Percentiles rank a stretch among this genome's conserved stretches.
Conservation (phyloP, 805 yeast genomes). For the Yarrowia phangngaensis region DNA sequence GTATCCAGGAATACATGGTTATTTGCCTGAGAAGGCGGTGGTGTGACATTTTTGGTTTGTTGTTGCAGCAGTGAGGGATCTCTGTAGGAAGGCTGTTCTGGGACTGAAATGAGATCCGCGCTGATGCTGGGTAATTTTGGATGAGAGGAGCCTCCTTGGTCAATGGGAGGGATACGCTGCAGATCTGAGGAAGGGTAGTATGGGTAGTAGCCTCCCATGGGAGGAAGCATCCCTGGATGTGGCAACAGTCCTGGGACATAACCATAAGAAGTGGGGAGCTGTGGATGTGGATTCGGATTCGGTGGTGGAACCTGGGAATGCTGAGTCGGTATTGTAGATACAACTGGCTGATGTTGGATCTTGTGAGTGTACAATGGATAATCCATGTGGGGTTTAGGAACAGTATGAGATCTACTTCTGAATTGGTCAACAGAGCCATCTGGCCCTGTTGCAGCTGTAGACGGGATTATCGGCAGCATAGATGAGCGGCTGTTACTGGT, state of each 20-base stretch:
- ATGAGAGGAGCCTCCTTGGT: constrained; percentile 20
- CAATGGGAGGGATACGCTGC: constrained; percentile 19
- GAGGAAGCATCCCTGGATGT: constrained; percentile 9
- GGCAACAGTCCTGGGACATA: constrained; percentile 3
- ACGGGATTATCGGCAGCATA: no score
- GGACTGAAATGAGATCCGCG: not conserved
- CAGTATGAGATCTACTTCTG: no score
- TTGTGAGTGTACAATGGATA: constrained; percentile 1
- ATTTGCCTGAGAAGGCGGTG: no score
- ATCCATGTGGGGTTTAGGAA: no score
- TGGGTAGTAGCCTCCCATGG: constrained; percentile 12
- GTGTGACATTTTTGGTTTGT: no score
- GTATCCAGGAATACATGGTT: no score
- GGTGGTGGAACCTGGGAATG: constrained; percentile 6
- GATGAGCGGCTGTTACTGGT: no score
- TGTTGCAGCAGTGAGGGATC: no score
- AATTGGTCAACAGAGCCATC: no score
- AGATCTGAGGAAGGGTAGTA: constrained; percentile 16
- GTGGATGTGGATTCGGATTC: constrained; percentile 4
- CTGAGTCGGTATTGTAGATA: not conserved
- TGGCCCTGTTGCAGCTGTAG: no score
- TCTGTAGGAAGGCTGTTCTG: not conserved
- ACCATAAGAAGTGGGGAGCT: constrained; percentile 4
- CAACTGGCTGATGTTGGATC: not conserved
- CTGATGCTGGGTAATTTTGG: constrained; percentile 15